Base-by-base conservation (phyloP, 805 yeast genomes). In the Yarrowia deformans region DNA sequence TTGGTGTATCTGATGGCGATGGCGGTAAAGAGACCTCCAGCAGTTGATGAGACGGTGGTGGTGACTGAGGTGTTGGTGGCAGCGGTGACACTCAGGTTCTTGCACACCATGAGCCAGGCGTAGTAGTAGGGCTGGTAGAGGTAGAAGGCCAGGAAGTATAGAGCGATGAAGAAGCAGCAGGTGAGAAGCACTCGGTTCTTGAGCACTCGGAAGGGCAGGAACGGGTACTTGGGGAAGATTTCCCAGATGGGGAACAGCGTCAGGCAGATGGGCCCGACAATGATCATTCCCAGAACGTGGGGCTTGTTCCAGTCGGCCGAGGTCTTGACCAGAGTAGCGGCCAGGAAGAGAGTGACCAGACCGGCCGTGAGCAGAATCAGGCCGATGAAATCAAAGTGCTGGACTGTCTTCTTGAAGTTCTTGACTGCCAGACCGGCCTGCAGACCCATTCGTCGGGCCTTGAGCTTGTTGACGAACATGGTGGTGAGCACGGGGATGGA, bases 321-420 rank as follows among this genome's bases (percentile, higher is more conserved):
- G 43, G 78, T 75, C 71, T 93, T 93, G 72, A 93, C 93, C 39
- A 90, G 77, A 13, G 95, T 90, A 72, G 90, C 82, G 29, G 96
- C 95, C 29, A 86, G 87, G 70, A 90, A 80, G 55, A 90, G 81
- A 72, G 89, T 84, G 50, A 91, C 92, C 29, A 90, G 79, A 1
- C 83, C 82, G 34, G 84, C 84, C 67, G 85, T 81, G 73, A 89
- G 75, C 23, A 88, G 77, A 19, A 87, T 73, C 43, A 87, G 78
- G 54, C 95, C 96, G 68, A 87, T 76, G 14, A 88, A 77, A 75
- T 90, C 96, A 55, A 88, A 75, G 73, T 84, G 83, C 90, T 90
- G 87, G 77, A 87, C 88, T 1, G 55, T 63, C 68, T 63, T 35
- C 18, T 29, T 37, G 48, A 63, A 63, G 66, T 60, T 60, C 42